Base-by-base conservation (phyloP, 805 yeast genomes). In the Spathaspora gorwiae region DNA sequence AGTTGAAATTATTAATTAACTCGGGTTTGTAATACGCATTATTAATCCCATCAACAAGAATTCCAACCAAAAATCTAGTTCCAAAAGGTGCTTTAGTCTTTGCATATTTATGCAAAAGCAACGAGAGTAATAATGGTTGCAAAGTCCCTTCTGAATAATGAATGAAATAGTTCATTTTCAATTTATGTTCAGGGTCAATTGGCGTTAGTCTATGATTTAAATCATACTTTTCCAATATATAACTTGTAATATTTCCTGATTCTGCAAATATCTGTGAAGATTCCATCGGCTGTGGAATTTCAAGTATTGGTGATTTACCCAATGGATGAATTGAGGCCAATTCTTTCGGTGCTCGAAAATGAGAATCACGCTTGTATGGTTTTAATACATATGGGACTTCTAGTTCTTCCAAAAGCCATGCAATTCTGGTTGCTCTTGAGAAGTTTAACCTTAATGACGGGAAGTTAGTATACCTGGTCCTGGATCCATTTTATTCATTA, bases 91-190 rank as follows among this genome's bases (percentile, higher is more conserved):
- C 62, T 26, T 35, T 46, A 19, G 47, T 12, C 10, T 41, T 45
- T 2, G 72, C 70, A 9, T 51, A 26, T 30, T 35, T 13, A 19
- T 11, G 12, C 15, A 32, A 13, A 13, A 29, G 32, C 32, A 29
- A 56, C 5, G 68, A 50, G 34, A 68, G 62, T 43, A 77, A 56
- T 8, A 69, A 62, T 5, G 79, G 79, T 55, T 76, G 81, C n/a
- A 84, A 56, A 15, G 85, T 72, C 0, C 81, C 85, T 59, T 84
- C 90, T 13, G 75, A 57, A 52, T 75, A 79, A 54, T 78, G 78
- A 35, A 78, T 58, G 48, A 64, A 80, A 56, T 75, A 81, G 47
- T 75, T 75, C 34, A 78, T 72, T 35, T 61, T 47, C 12, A 72
- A 70, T 38, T 61, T 61, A 24, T 74, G 79, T 5, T 68, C 68